A percentile compares a stretch with the other conserved stretches of the same genome.
Evolutionary conservation across 805 yeast genomes (phyloP).

Genomic region (Metschnikowia continentalis): DNA sequence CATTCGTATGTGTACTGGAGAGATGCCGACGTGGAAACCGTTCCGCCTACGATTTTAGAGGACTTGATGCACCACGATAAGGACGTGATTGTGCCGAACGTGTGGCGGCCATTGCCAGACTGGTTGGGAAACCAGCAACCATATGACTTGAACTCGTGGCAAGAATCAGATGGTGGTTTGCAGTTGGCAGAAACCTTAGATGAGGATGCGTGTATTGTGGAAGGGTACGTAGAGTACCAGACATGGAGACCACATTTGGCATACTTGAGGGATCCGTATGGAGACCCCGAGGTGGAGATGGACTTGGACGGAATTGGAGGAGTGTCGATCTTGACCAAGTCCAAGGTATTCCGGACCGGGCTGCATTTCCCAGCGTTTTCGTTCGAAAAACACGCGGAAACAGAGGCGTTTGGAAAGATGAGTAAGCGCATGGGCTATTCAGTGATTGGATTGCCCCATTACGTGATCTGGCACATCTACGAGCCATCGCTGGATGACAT

Average conservation of each 20-base stretch:
- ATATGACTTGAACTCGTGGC: constrained; percentile 82
- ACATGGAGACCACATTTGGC: constrained; percentile 98
- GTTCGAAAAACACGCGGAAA: constrained; percentile 93
- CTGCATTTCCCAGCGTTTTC: constrained; percentile 96
- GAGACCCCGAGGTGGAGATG: constrained; percentile 91
- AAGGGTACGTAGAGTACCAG: constrained; percentile 95
- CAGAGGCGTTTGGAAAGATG: constrained; percentile 94
- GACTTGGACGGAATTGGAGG: constrained; percentile 97
- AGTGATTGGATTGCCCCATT: constrained; percentile 89
- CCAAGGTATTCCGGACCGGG: constrained; percentile 80
- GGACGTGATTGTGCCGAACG: constrained; percentile 93
- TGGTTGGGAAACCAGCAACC: constrained; percentile 85
- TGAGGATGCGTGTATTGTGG: constrained; percentile 95
- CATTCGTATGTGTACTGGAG: constrained; percentile 98
- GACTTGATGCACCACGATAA: constrained; percentile 88
- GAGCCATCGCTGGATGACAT: constrained; percentile 94
- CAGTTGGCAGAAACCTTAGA: constrained; percentile 71
- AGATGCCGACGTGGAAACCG: constrained; percentile 94
- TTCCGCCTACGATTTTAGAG: constrained; percentile 79
- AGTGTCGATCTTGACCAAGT: constrained; percentile 86
- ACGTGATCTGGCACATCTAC: constrained; percentile 84
- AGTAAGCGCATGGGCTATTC: constrained; percentile 80
- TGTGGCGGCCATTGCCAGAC: constrained; percentile 86
- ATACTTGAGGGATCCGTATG: constrained; percentile 89
- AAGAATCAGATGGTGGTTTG: constrained; percentile 76